Evolutionary conservation across 345 rosid genomes (phyloP).

Genomic region (Hevea brasiliensis): DNA sequence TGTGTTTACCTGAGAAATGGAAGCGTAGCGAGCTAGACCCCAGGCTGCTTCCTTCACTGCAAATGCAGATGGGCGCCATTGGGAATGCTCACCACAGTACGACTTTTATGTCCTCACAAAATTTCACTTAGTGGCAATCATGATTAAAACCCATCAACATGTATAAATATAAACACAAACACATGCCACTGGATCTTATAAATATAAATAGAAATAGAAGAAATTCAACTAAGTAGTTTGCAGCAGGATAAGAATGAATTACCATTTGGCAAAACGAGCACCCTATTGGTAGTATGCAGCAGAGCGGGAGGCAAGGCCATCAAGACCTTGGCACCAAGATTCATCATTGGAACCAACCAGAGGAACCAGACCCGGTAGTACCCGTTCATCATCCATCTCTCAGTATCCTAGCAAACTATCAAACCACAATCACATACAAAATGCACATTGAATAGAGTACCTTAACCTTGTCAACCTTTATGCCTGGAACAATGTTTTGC

Average conservation of each 20-base stretch:
- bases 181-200: no score
- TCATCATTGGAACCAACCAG: constrained; percentile 83
- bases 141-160: no score
- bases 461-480: constrained; percentile 93
- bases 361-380: constrained; percentile 84
- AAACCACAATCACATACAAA: neutral
- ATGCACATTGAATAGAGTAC: neutral
- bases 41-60: constrained; percentile 98
- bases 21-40: constrained; percentile 96
- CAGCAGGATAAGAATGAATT: neutral
- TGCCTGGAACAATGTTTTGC: constrained; percentile 95
- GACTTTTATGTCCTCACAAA: constrained; percentile 39
- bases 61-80: constrained; percentile 88
- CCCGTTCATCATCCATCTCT: constrained; percentile 3
- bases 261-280: constrained; percentile 99
- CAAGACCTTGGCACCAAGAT: constrained; percentile 99
- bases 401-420: neutral
- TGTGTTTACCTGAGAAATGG: constrained; percentile 68
- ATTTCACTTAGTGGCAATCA: neutral
- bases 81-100: constrained; percentile 96
- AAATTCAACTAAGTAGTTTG: neutral
- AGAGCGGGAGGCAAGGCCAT: constrained; percentile 84
- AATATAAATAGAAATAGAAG: neutral
- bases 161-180: no score
- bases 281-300: constrained; percentile 99